Percentiles rank a stretch among this genome's conserved stretches.
Evolutionary conservation across 805 yeast species (phyloP).

Genomic region (Candida ascalaphidarum): DNA sequence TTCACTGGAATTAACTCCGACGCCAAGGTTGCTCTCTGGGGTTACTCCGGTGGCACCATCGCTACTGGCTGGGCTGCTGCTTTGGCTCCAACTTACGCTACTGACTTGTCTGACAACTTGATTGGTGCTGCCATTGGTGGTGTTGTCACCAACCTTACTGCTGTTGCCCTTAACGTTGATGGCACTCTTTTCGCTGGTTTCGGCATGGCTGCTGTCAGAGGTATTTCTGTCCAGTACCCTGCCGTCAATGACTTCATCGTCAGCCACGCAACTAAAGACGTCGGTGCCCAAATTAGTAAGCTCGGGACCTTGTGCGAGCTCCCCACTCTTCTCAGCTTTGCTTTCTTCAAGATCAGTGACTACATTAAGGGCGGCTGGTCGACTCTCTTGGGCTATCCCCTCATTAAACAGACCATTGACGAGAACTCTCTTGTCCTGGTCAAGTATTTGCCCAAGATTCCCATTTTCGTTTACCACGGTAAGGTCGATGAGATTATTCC

Average conservation of each 20-base stretch:
- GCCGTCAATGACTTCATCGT: no score
- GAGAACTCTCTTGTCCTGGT: not conserved
- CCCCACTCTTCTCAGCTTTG: not conserved
- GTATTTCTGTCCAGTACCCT: not conserved
- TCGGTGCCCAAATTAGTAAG: not conserved
- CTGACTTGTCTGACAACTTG: not conserved
- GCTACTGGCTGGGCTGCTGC: constrained; percentile 1
- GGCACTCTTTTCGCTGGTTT: constrained; percentile 1
- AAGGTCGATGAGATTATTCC: constrained; percentile 6
- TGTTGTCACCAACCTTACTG: not conserved
- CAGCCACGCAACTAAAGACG: not conserved
- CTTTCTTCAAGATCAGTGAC: not conserved
- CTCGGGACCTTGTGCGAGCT: not conserved
- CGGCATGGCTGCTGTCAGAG: not conserved
- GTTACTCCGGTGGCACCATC: constrained; percentile 1
- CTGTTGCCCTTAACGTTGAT: not conserved
- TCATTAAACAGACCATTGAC: not conserved
- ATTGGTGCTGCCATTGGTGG: constrained; percentile 1
- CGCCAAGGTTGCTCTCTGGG: not conserved
- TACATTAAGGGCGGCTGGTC: not conserved
- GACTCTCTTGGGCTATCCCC: not conserved
- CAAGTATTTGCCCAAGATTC: constrained; percentile 6
- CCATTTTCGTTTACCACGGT: constrained; percentile 6
- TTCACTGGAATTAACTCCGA: not conserved
- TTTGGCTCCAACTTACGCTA: not conserved